Conservation (phyloP, 192 early-diverging fungal genomes). For the Lobosporangium transversale region DNA sequence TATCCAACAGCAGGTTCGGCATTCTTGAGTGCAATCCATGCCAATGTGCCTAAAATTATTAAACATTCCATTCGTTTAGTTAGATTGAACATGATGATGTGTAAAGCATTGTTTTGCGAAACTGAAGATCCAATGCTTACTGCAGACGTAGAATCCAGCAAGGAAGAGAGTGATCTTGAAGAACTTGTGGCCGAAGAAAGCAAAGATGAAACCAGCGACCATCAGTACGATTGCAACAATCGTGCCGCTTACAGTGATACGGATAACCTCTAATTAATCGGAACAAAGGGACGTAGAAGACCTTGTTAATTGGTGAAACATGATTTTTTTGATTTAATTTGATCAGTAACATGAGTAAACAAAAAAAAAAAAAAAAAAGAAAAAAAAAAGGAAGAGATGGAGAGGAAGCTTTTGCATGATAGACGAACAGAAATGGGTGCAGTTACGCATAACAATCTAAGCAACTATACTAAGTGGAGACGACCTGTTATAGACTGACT, state of each 20-base stretch:
- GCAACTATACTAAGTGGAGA: too few species aligned
- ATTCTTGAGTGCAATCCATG: slow-evolving; percentile 63
- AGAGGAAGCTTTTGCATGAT: too few species aligned
- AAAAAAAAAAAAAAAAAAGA: too few species aligned
- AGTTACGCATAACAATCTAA: too few species aligned
- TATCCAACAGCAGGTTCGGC: slow-evolving; percentile 54
- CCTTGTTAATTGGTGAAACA: not conserved
- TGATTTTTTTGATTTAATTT: not conserved
- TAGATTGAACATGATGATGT: too few species aligned
- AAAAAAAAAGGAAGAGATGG: not conserved
- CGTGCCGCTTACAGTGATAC: slow-evolving; percentile 18
- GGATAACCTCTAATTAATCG: slow-evolving; percentile 9
- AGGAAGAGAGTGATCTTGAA: slow-evolving; percentile 76
- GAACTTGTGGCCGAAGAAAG: slow-evolving; percentile 72
- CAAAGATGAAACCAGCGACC: slow-evolving; percentile 67
- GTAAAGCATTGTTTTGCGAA: too few species aligned
- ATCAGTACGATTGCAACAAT: slow-evolving; percentile 71
- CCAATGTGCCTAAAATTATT: slow-evolving; percentile 45
- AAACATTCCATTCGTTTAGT: slow-evolving; percentile 3
- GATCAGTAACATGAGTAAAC: too few species aligned
- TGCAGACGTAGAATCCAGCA: slow-evolving; percentile 77
- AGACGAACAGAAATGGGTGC: too few species aligned
- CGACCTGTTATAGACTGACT: too few species aligned
- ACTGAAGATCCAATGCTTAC: too few species aligned
- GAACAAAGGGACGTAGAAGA: too few species aligned